Evolutionary conservation across 2,329 filamentous ascomycete genomes (phyloP).

Genomic region (Monilinia polystroma): DNA sequence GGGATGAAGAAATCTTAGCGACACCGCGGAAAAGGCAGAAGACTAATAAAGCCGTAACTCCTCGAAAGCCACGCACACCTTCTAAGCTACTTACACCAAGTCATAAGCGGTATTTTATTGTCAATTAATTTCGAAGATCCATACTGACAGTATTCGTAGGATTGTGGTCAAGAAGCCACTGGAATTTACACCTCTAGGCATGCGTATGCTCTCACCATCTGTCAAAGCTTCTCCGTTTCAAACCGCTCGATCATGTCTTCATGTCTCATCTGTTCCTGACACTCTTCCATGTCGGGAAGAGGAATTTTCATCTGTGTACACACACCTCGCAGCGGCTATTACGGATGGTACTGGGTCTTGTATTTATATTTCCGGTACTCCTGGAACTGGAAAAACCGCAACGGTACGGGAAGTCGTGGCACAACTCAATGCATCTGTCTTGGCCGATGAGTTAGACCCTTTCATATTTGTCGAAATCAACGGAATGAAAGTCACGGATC

Average conservation of each 20-base stretch:
- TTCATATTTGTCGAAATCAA: constrained; percentile 99
- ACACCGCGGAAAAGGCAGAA: constrained; percentile 60
- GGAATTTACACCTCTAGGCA: constrained; percentile 94
- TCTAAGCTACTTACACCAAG: constrained; percentile 56
- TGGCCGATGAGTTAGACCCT: constrained; percentile 89
- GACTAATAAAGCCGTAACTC: constrained; percentile 43
- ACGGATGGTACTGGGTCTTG: constrained; percentile 90
- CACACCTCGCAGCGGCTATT: constrained; percentile 90
- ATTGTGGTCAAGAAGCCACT: constrained; percentile 81
- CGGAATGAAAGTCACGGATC: constrained; percentile 98
- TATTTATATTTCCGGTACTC: constrained; percentile 99
- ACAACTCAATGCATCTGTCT: constrained; percentile 82
- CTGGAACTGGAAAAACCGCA: constrained; percentile 95
- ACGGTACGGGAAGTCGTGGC: constrained; percentile 94
- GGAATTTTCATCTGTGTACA: constrained; percentile 90
- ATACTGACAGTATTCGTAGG: constrained; percentile 36
- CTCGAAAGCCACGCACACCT: constrained; percentile 43
- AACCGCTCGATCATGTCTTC: constrained; percentile 80
- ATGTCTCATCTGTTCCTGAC: constrained; percentile 88
- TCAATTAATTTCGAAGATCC: background rate
- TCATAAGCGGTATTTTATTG: constrained; percentile 54
- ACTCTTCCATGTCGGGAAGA: constrained; percentile 87
- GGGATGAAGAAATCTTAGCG: constrained; percentile 20
- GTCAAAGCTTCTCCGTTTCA: constrained; percentile 85
- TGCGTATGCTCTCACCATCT: constrained; percentile 73